Evolutionary conservation across 2,329 filamentous ascomycete genomes (phyloP).

Genomic region (Neofusicoccum laricinum): DNA sequence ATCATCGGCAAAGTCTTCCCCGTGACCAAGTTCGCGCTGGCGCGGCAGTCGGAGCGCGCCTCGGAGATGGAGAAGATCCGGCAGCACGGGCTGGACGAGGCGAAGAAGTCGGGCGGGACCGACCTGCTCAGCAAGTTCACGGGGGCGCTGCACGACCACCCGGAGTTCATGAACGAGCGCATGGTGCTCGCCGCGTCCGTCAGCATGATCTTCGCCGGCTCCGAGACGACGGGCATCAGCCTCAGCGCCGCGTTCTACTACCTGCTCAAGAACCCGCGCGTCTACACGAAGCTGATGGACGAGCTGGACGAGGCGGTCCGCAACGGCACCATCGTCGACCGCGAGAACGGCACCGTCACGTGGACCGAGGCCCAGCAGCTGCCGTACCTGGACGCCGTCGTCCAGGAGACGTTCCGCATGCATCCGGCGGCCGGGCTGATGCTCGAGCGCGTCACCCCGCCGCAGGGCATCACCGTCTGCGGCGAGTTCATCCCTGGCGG

Average conservation of each 20-base stretch:
- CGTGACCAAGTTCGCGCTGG: slow-evolving; percentile 68
- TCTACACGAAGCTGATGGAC: slow-evolving; percentile 54
- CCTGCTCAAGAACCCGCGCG: slow-evolving; percentile 61
- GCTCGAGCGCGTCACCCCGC: slow-evolving; percentile 70
- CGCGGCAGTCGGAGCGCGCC: slow-evolving; percentile 64
- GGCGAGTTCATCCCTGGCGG: slow-evolving; percentile 64
- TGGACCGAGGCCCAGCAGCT: slow-evolving; percentile 69
- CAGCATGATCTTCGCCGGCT: slow-evolving; percentile 71
- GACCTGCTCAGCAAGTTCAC: slow-evolving; percentile 73
- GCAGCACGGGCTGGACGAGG: slow-evolving; percentile 34
- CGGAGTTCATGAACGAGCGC: slow-evolving; percentile 68
- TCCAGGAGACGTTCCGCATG: slow-evolving; percentile 75
- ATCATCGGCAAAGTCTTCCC: slow-evolving; percentile 68
- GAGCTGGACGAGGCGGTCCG: slow-evolving; percentile 63
- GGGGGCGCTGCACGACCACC: slow-evolving; percentile 63
- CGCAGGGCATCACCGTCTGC: slow-evolving; percentile 60
- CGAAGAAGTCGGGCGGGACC: slow-evolving; percentile 28
- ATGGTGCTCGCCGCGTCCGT: slow-evolving; percentile 69
- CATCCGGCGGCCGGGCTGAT: slow-evolving; percentile 72
- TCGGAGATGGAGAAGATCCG: slow-evolving; percentile 50
- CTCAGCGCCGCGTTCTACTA: slow-evolving; percentile 72
- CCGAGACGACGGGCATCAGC: slow-evolving; percentile 76
- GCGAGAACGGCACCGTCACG: slow-evolving; percentile 58
- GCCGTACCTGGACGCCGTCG: slow-evolving; percentile 71
- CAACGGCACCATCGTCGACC: slow-evolving; percentile 45